Base-by-base conservation (phyloP, 495 filamentous ascomycete genomes). In the Chaetomium cochliodes region DNA sequence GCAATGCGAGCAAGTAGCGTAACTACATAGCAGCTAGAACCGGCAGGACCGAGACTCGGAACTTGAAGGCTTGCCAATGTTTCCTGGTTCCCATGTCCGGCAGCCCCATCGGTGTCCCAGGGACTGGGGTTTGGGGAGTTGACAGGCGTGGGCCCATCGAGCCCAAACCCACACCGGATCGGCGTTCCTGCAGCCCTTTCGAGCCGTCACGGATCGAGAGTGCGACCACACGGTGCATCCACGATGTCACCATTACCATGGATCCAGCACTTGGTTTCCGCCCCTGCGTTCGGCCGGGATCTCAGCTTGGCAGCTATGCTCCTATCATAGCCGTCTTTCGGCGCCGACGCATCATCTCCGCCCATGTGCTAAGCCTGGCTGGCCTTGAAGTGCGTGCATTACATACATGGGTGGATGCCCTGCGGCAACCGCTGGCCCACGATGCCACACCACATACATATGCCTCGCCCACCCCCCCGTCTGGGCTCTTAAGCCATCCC, bases 121-220 rank as follows among this genome's bases (percentile, higher is more conserved):
- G 15, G n/a, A 37, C 47, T 52, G 59, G 47, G 59, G 30, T 41
- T 33, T 12, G 46, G 13, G 42, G 6, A 37, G 30, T 49, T 53
- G 28, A 60, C 58, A 37, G 49, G 23, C 23, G 23, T 52, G 49
- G 51, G 3, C 16, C 51, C 23, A 28, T 37, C 33, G 33, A 37
- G 33, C 33, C 33, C 16, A 23, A 6, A n/a, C 46, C 46, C 46
- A 50, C 46, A 50, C 20, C 18, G 25, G 60, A 63, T 63, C 60
- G 60, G 8, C 51, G 8, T 12, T 12, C 37, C 18, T 46, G 50
- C 60, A 56, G 42, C 51, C 23, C 47, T 1, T 33, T 52, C 42
- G 39, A 63, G 25, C 50, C 37, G 60, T 33, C 51, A 55, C 52
- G 20, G 61, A 63, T 63, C 53, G 61, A 1, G 61, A 49, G 61